These are phyloP conservation scores for Cryptosporidium sp. DNA, from an alignment of 169 alveolate species.

Conservation along the genomic window DNA sequence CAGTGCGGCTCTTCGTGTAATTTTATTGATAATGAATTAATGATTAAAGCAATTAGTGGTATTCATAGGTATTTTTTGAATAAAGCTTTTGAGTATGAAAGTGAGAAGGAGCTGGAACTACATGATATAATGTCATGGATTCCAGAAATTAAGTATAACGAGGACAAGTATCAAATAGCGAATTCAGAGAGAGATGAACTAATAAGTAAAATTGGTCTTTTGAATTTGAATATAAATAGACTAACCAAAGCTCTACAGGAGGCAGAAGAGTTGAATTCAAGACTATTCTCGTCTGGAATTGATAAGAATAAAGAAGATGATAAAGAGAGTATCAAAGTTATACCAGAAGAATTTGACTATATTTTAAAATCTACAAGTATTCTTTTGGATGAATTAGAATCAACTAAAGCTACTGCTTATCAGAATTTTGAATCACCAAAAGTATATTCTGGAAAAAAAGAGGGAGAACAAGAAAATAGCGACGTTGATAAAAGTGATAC, in stretches of 20 bases:
- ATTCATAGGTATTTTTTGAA: constrained; percentile 39
- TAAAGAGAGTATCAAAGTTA: neutral
- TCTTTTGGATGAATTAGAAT: neutral
- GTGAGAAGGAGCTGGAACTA: constrained; percentile 20
- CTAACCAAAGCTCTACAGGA: constrained; percentile 35
- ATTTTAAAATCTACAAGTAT: neutral
- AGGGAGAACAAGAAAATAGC: constrained; percentile 8
- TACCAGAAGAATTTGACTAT: constrained; percentile 24
- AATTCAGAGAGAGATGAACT: constrained; percentile 71
- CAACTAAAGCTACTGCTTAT: neutral
- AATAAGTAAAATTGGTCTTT: constrained; percentile 35
- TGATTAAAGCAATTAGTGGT: constrained; percentile 57
- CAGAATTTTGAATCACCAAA: neutral
- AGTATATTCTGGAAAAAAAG: neutral
- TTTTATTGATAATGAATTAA: constrained; percentile 4
- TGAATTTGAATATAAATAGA: constrained; percentile 44
- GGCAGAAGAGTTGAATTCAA: constrained; percentile 35
- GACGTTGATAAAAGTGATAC: constrained; percentile 14
- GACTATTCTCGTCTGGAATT: neutral
- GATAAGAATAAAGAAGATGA: neutral
- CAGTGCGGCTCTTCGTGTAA: neutral
- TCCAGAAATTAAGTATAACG: constrained; percentile 8
- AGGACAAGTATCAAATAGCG: constrained; percentile 7
- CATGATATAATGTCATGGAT: neutral
- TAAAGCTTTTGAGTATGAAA: constrained; percentile 53